Percentiles rank a stretch among this genome's conserved stretches.
Conservation (phyloP, 495 filamentous ascomycete species). For the Elaphomyces granulatus region DNA sequence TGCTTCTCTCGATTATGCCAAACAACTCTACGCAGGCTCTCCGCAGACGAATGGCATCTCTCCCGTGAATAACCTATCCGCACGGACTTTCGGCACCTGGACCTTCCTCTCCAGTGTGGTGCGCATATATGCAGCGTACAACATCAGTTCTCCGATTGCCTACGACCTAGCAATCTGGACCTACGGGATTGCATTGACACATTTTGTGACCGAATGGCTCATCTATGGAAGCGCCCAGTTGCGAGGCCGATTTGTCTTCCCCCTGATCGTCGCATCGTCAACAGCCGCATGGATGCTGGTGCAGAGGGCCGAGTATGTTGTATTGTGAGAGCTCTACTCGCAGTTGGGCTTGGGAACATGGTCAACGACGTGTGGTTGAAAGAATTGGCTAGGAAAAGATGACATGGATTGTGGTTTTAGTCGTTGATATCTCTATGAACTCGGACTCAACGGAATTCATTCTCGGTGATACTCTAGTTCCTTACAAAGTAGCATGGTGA, state of each 20-base stretch:
- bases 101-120: conserved; percentile 64
- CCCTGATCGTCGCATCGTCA: conserved; percentile 54
- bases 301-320: conserved; percentile 35
- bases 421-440: too few species aligned
- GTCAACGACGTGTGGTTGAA: too few species aligned
- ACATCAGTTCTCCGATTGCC: conserved; percentile 51
- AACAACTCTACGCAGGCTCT: conserved; percentile 53
- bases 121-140: conserved; percentile 73
- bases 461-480: too few species aligned
- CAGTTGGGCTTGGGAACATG: too few species aligned
- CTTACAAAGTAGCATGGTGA: too few species aligned
- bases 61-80: conserved; percentile 54
- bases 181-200: conserved; percentile 60
- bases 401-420: too few species aligned
- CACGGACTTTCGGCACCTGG: conserved; percentile 85
- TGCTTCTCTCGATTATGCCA: conserved; percentile 53
- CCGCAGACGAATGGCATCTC: conserved; percentile 22
- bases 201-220: conserved; percentile 74
- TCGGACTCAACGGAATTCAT: too few species aligned
- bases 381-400: too few species aligned
- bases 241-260: conserved; percentile 53
- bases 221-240: conserved; percentile 57
- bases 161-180: conserved; percentile 74
- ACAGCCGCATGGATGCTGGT: conserved; percentile 70
- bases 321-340: too few species aligned